Evolutionary conservation across 805 yeast genomes (phyloP).

Genomic region (Kodamaea jinghongensis): DNA sequence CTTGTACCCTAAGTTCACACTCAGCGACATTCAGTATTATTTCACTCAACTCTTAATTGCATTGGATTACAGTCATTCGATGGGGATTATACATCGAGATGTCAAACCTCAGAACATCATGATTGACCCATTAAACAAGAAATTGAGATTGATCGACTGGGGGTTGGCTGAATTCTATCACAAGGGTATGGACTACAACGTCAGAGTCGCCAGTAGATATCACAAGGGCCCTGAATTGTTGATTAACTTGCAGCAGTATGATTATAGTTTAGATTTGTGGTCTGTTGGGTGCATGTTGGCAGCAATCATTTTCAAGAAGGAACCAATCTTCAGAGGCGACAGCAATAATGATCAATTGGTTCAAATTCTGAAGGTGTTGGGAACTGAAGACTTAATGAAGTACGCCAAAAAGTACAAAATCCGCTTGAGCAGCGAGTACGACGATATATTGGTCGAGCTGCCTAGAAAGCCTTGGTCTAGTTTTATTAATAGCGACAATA

Average conservation of each 20-base stretch:
- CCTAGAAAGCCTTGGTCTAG: slow-evolving; percentile 84
- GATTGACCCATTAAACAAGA: slow-evolving; percentile 78
- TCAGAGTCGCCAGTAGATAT: slow-evolving; percentile 89
- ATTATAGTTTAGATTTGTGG: slow-evolving; percentile 91
- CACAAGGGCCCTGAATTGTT: slow-evolving; percentile 92
- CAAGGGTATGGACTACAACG: slow-evolving; percentile 84
- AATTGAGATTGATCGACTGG: slow-evolving; percentile 87
- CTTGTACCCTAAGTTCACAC: slow-evolving; percentile 75
- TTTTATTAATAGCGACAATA: slow-evolving; percentile 69
- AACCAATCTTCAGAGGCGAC: slow-evolving; percentile 89
- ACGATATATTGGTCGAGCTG: slow-evolving; percentile 63
- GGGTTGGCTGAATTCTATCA: slow-evolving; percentile 95
- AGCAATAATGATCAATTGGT: slow-evolving; percentile 90
- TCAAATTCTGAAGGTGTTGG: slow-evolving; percentile 83
- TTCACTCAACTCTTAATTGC: slow-evolving; percentile 80
- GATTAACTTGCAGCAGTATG: slow-evolving; percentile 83
- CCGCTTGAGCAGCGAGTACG: slow-evolving; percentile 70
- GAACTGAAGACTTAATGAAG: slow-evolving; percentile 72
- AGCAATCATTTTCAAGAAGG: slow-evolving; percentile 83
- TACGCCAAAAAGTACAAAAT: slow-evolving; percentile 73
- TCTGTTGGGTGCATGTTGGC: slow-evolving; percentile 92
- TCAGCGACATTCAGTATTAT: slow-evolving; percentile 75
- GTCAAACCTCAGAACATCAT: slow-evolving; percentile 95
- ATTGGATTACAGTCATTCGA: slow-evolving; percentile 84
- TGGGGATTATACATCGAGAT: slow-evolving; percentile 95